A percentile compares a stretch with the other conserved stretches of the same genome.
phyloP scores from a whole-genome alignment of 169 alveolate species.

The Eimeria sp. region DNA sequence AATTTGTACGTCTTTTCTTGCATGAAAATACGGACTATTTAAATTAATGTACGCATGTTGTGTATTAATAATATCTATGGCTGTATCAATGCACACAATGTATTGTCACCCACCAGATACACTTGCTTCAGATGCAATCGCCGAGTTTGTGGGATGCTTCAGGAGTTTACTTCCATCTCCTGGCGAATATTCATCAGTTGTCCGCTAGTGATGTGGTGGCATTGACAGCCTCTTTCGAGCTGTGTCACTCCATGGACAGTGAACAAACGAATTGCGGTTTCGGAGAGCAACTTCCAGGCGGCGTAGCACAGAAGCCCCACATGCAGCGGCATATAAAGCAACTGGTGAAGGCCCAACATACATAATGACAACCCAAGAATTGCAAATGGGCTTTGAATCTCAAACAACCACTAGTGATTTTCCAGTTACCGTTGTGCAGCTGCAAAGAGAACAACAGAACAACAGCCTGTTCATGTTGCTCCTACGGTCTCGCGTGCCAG shows the following conservation, averaged over 20 bases:
- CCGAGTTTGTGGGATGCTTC: neutral
- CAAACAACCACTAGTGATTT: neutral
- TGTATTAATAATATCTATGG: too few species aligned
- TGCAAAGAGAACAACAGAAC: neutral
- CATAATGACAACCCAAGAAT: neutral
- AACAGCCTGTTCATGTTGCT: neutral
- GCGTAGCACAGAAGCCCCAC: neutral
- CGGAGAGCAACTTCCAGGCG: neutral
- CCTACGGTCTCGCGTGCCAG: neutral
- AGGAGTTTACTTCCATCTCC: conserved; percentile 25
- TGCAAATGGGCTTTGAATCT: neutral
- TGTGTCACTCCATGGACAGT: conserved; percentile 15
- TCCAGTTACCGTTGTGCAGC: neutral
- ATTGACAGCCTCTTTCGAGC: conserved; percentile 23
- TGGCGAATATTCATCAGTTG: conserved; percentile 52
- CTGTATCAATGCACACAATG: too few species aligned
- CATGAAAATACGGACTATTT: neutral
- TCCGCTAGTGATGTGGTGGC: conserved; percentile 16
- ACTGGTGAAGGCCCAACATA: neutral
- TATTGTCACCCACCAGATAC: neutral
- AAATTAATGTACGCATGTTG: neutral
- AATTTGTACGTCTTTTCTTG: neutral
- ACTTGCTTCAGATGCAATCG: neutral
- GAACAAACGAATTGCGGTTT: neutral
- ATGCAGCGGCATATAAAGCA: neutral